A percentile compares a stretch with the other conserved stretches of the same genome.
Conservation (phyloP, 306 rosid species). For the Mimosa pudica region DNA sequence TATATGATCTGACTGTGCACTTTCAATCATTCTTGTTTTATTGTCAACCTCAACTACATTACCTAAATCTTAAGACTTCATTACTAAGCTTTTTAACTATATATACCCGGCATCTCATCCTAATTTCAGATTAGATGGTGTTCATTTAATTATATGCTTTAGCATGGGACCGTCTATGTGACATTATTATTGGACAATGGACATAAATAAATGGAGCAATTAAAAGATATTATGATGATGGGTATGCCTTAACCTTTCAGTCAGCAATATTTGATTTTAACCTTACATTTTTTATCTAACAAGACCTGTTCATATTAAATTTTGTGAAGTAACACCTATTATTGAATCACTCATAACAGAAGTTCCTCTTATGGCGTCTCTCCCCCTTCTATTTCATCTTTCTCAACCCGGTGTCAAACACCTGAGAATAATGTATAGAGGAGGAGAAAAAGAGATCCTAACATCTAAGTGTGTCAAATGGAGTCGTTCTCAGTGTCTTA, state of each 20-base stretch:
- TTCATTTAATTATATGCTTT: slow-evolving; percentile 28
- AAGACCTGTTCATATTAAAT: neutral
- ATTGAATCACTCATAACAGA: neutral
- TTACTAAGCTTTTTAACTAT: neutral
- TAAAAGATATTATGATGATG: slow-evolving; percentile 15
- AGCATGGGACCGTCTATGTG: slow-evolving; percentile 37
- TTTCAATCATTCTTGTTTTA: slow-evolving; percentile 10
- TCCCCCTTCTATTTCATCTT: neutral
- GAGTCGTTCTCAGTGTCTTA: neutral
- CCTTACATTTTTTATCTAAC: neutral
- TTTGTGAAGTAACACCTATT: neutral
- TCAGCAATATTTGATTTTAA: neutral
- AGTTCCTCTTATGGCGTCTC: neutral
- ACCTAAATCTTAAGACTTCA: neutral
- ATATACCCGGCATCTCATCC: slow-evolving; percentile 1
- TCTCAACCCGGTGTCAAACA: neutral
- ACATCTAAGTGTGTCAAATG: neutral
- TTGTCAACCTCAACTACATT: slow-evolving; percentile 25
- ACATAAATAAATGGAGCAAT: slow-evolving; percentile 28
- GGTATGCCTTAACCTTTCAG: neutral
- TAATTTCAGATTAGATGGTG: slow-evolving; percentile 28
- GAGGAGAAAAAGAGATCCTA: neutral
- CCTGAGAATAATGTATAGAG: neutral
- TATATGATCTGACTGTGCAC: slow-evolving; percentile 4
- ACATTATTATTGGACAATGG: neutral